Conservation (phyloP, 2,329 filamentous ascomycete genomes). For the Teratosphaeria gauchensis region DNA sequence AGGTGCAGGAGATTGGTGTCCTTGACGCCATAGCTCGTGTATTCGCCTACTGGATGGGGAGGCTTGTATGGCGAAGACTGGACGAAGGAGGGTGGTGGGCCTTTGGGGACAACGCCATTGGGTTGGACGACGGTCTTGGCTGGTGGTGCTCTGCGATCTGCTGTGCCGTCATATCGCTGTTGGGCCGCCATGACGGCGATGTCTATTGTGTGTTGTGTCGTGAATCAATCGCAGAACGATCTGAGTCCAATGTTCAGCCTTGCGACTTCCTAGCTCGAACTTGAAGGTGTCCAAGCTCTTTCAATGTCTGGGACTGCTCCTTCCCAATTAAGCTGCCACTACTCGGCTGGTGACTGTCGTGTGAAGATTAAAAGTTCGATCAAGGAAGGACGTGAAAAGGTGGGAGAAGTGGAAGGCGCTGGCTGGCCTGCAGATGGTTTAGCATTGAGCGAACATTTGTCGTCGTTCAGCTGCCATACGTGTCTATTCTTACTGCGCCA, state of each 20-base stretch:
- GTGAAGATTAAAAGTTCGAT: neutral
- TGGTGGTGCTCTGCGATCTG: neutral
- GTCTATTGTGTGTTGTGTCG: neutral
- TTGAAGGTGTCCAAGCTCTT: neutral
- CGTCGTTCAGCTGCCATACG: neutral
- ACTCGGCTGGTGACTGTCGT: too few species aligned
- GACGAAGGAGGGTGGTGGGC: neutral
- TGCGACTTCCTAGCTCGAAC: neutral
- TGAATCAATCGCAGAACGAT: neutral
- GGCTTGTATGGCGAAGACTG: conserved; percentile 24
- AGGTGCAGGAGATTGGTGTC: conserved; percentile 91
- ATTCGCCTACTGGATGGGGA: conserved; percentile 35
- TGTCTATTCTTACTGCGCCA: neutral
- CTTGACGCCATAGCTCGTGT: conserved; percentile 67
- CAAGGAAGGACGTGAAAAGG: neutral
- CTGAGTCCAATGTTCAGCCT: neutral
- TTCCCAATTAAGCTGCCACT: neutral
- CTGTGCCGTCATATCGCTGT: neutral
- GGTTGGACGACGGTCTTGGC: neutral
- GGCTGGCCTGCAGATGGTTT: neutral
- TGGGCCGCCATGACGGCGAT: neutral
- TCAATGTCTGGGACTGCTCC: neutral
- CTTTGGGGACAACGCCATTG: neutral
- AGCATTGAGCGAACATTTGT: neutral
- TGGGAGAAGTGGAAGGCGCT: neutral